Evolutionary conservation across 2,329 filamentous ascomycete species (phyloP), one percentile per base, ranked within the genome.

Genomic region (Penicillium olsonii): DNA sequence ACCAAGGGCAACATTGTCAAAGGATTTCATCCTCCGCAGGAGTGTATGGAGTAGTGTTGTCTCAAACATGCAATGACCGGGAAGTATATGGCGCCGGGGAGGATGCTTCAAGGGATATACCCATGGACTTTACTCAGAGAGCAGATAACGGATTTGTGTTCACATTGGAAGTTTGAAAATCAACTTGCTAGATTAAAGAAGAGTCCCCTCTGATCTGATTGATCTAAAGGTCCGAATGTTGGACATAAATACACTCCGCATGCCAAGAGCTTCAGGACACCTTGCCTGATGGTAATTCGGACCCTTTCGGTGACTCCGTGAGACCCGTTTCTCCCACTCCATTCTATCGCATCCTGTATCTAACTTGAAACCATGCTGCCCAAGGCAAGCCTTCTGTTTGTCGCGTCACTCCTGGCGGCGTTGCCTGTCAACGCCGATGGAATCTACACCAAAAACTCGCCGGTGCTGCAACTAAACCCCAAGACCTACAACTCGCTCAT

Each of bases 361-460:
- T 31, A 15, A 24, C 7, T 24, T 18, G 15, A 19, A 34, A 37
- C 47, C 22, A 73, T 70, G 66, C 57, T 70, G 54, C 62, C 63
- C 42, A 64, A 61, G 66, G 84, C 66, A 74, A 56, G 64, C 39
- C 56, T 68, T 41, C 81, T 65, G 77, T 81, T 64, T 75, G 79
- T 59, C 54, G 77, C 82, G 50, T 83, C 84, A 51, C 73, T 89
- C 41, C 76, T 94, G 56, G 81, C 87, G 54, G 79, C 83, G 48
- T 67, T 88, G 43, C 83, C 87, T 24, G 79, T 80, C 42, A 81
- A 80, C 48, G 84, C 85, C 45, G 87, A 88, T 57, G 84, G 83
- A 59, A 72, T 99, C 52, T 99, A 99, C 75, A 76, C 84, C 52
- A 95, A 92, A 76, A 88, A 81, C 69, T 96, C 92, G 2, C 85